Evolutionary conservation across 2,329 filamentous ascomycete genomes (phyloP).

Genomic region (Monilinia vaccinii-corymbosi): DNA sequence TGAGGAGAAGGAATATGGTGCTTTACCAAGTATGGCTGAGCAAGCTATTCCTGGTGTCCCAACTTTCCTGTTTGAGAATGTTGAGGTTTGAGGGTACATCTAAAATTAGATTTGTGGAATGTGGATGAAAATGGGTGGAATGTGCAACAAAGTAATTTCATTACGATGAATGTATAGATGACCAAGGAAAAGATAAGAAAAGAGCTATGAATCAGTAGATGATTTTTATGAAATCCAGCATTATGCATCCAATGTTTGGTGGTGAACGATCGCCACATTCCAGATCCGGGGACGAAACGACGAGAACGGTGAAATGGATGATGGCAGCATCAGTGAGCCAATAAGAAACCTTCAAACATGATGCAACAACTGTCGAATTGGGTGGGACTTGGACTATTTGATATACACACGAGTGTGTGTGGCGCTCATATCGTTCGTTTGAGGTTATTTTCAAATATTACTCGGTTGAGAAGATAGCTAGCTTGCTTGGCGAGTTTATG

Average conservation of each 20-base stretch:
- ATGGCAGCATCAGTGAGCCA: background rate
- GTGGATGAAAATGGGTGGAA: background rate
- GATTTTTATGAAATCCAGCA: background rate
- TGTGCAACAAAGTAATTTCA: background rate
- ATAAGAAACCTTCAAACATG: background rate
- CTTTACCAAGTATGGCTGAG: conserved; percentile 53
- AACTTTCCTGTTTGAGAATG: conserved; percentile 78
- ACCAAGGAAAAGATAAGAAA: background rate
- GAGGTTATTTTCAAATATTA: too few relatives aligned
- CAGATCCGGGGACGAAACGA: background rate
- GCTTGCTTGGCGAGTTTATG: too few relatives aligned
- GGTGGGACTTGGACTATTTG: background rate
- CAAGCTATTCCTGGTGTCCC: conserved; percentile 73
- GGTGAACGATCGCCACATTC: background rate
- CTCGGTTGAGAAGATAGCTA: background rate
- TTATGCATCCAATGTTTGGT: background rate
- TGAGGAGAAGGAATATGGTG: conserved; percentile 48
- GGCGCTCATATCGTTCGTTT: background rate
- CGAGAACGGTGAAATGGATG: background rate
- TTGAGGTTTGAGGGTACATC: conserved; percentile 31
- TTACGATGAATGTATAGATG: background rate
- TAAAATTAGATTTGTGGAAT: background rate
- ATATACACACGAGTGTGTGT: background rate
- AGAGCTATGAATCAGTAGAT: background rate
- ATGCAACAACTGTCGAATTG: background rate